Evolutionary conservation across 768 basidiomycete species (phyloP).

Genomic region (Serendipita sp.): DNA sequence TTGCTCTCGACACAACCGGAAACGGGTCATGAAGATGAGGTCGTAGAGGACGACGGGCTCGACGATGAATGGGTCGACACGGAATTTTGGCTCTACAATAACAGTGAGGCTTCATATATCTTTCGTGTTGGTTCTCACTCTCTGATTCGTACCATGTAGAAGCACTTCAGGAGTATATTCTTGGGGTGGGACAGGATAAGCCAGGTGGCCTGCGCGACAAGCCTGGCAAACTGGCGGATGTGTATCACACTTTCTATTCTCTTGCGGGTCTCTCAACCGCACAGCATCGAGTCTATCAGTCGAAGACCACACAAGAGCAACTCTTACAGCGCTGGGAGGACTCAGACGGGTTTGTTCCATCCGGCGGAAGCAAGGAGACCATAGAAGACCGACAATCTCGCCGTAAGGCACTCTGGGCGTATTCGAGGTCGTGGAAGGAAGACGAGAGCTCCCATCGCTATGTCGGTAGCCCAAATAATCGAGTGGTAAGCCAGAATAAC

Average conservation of each 20-base stretch:
- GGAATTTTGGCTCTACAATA: slow-evolving; percentile 32
- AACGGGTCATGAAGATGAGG: slow-evolving; percentile 19
- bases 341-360: neutral
- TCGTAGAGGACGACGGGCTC: slow-evolving; percentile 10
- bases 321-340: slow-evolving; percentile 27
- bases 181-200: slow-evolving; percentile 73
- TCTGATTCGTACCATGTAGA: slow-evolving; percentile 11
- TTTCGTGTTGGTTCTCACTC: neutral
- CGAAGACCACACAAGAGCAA: slow-evolving; percentile 22
- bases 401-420: slow-evolving; percentile 13
- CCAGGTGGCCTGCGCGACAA: slow-evolving; percentile 87
- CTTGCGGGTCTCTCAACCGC: slow-evolving; percentile 79
- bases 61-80: slow-evolving; percentile 50
- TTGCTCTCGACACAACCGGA: slow-evolving; percentile 16
- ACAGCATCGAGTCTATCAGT: slow-evolving; percentile 58
- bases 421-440: slow-evolving; percentile 48
- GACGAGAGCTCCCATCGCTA: slow-evolving; percentile 36
- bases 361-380: neutral
- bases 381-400: neutral
- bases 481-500: slow-evolving; percentile 33
- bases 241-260: slow-evolving; percentile 91
- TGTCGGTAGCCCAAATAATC: slow-evolving; percentile 46
- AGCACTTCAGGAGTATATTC: slow-evolving; percentile 76
- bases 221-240: slow-evolving; percentile 84
- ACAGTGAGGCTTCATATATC: slow-evolving; percentile 6